Evolutionary conservation across 148 eudicot species (phyloP).

Genomic region (Rhododendron ferrugineum): DNA sequence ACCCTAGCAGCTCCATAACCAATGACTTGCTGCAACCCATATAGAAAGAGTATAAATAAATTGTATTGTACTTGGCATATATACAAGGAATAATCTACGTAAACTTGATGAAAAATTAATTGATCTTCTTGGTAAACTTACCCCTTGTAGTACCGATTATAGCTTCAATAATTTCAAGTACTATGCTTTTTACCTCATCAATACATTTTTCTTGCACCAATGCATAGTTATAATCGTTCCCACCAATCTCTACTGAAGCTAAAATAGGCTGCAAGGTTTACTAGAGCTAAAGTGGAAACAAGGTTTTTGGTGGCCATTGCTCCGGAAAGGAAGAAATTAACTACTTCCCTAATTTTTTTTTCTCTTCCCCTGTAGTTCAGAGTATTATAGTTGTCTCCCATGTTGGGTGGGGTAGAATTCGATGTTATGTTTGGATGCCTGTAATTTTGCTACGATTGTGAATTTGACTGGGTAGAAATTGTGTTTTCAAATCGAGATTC

Average conservation of each 20-base stretch:
- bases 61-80: background rate
- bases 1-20: background rate
- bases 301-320: too few species aligned
- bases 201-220: background rate
- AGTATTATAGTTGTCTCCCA: too few species aligned
- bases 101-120: background rate
- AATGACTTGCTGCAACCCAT: background rate
- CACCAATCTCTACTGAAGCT: background rate
- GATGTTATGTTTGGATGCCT: too few species aligned
- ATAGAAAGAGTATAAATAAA: background rate
- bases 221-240: background rate
- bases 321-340: too few species aligned
- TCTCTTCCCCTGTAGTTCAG: too few species aligned
- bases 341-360: too few species aligned
- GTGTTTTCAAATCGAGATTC: too few species aligned
- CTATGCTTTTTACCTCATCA: background rate
- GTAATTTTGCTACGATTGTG: too few species aligned
- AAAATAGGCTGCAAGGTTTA: too few species aligned
- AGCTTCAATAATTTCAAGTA: background rate
- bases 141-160: background rate
- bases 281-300: too few species aligned
- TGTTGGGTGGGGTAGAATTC: too few species aligned
- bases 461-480: too few species aligned
- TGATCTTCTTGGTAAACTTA: background rate
- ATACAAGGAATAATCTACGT: background rate